Percentiles rank a stretch among this genome's conserved stretches.
Evolutionary conservation across 2,329 filamentous ascomycete species (phyloP).

Genomic region (Pseudogymnoascus sp.): DNA sequence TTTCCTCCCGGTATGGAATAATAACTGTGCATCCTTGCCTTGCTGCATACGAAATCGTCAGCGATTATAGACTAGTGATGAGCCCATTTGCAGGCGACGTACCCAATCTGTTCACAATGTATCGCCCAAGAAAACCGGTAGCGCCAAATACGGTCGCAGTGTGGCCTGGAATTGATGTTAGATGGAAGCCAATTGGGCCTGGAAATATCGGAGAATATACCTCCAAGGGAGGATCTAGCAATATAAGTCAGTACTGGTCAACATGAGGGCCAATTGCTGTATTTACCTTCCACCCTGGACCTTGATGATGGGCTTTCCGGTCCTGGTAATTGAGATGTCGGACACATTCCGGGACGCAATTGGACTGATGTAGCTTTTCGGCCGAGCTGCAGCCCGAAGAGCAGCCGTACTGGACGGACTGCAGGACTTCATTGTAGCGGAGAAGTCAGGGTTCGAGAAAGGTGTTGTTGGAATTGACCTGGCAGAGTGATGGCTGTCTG

Average conservation of each 20-base stretch:
- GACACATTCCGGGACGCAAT: slow-evolving; percentile 49
- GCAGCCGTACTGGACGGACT: slow-evolving; percentile 43
- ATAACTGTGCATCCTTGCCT: slow-evolving; percentile 91
- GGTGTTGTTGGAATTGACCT: slow-evolving; percentile 3
- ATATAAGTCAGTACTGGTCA: background rate
- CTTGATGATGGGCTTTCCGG: slow-evolving; percentile 89
- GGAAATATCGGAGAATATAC: slow-evolving; percentile 39
- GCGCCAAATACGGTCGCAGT: slow-evolving; percentile 97
- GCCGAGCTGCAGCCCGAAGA: slow-evolving; percentile 49
- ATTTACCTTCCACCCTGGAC: slow-evolving; percentile 80
- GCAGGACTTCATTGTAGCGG: slow-evolving; percentile 31
- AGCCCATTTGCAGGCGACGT: slow-evolving; percentile 25
- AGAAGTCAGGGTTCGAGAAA: slow-evolving; percentile 11
- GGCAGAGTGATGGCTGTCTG: background rate
- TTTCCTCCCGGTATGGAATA: slow-evolving; percentile 90
- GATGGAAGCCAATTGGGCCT: slow-evolving; percentile 19
- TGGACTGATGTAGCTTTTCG: slow-evolving; percentile 37
- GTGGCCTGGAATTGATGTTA: slow-evolving; percentile 54
- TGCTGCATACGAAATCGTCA: slow-evolving; percentile 45
- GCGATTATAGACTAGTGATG: slow-evolving; percentile 9
- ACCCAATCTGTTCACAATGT: slow-evolving; percentile 94
- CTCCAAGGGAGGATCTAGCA: slow-evolving; percentile 72
- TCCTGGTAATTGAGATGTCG: slow-evolving; percentile 89
- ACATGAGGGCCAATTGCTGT: slow-evolving; percentile 7
- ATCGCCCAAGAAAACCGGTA: slow-evolving; percentile 88